A percentile compares a stretch with the other conserved stretches of the same genome.
Evolutionary conservation across 129 eudicot genomes (phyloP).

Genomic region (Lonicera japonica): DNA sequence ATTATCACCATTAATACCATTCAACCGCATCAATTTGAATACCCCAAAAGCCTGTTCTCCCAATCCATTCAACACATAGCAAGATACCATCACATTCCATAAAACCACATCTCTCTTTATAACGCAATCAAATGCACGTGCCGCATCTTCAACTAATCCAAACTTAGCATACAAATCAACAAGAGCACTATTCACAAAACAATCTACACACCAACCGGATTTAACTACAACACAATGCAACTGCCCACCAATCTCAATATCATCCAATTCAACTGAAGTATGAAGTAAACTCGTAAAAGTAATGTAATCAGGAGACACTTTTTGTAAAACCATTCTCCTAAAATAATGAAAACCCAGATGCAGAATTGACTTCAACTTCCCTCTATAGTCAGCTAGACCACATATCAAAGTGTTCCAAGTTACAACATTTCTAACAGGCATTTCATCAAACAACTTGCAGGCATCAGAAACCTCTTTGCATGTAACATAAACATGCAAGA

Average conservation of each 20-base stretch:
- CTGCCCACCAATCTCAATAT: constrained; percentile 31
- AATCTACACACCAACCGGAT: constrained; percentile 32
- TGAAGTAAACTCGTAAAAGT: constrained; percentile 38
- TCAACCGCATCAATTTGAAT: constrained; percentile 33
- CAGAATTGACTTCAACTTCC: constrained; percentile 2
- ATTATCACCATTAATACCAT: constrained; percentile 50
- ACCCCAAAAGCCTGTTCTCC: constrained; percentile 36
- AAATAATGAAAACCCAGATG: constrained; percentile 38
- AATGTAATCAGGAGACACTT: constrained; percentile 38
- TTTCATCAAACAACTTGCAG: constrained; percentile 55
- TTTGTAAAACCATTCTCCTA: constrained; percentile 42
- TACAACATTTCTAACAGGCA: constrained; percentile 41
- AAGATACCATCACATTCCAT: constrained; percentile 74
- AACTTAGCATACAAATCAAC: constrained; percentile 52
- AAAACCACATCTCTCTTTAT: constrained; percentile 48
- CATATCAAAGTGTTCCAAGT: constrained; percentile 46
- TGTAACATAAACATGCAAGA: constrained; percentile 41
- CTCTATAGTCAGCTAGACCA: constrained; percentile 11
- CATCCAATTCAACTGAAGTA: constrained; percentile 23
- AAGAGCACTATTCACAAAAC: constrained; percentile 39
- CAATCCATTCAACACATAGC: constrained; percentile 39
- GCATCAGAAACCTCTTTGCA: constrained; percentile 29
- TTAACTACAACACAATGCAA: constrained; percentile 46
- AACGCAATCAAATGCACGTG: constrained; percentile 29
- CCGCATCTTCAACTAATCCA: constrained; percentile 47